Percentiles rank a stretch among this genome's conserved stretches.
Evolutionary conservation across 495 filamentous ascomycete species (phyloP).

Genomic region (Penicillium angulare): DNA sequence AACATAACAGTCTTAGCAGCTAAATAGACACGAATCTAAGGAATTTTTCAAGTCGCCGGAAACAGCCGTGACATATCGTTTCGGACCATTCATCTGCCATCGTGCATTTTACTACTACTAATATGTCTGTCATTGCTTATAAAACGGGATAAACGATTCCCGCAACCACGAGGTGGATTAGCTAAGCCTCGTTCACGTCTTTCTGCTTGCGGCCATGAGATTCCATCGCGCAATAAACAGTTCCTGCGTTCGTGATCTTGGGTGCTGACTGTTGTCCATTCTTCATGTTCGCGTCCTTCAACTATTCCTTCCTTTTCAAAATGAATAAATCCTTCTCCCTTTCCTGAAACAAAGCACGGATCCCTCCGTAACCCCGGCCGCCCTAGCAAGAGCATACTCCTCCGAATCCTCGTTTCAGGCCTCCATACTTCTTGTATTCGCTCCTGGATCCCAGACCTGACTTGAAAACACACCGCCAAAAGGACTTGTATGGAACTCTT

Average conservation of each 20-base stretch:
- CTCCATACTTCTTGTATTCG: conserved; percentile 5
- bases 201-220: conserved; percentile 36
- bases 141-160: neutral
- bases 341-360: conserved; percentile 44
- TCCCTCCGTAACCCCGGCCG: conserved; percentile 28
- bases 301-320: conserved; percentile 6
- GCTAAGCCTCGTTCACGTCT: conserved; percentile 23
- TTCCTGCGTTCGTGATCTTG: conserved; percentile 11
- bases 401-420: conserved; percentile 11
- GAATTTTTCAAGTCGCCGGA: no score
- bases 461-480: neutral
- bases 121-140: no score
- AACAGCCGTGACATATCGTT: no score
- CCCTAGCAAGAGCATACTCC: conserved; percentile 15
- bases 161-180: conserved; percentile 12
- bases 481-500: neutral
- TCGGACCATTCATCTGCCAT: no score
- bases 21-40: no score
- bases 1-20: no score
- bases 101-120: no score
- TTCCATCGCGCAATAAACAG: conserved; percentile 22
- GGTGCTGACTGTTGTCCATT: no score
- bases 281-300: no score
- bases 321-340: conserved; percentile 7
- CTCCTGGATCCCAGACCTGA: neutral